phyloP scores from a whole-genome alignment of 1,284 basidiomycete genomes.

The Ustilago curta region DNA sequence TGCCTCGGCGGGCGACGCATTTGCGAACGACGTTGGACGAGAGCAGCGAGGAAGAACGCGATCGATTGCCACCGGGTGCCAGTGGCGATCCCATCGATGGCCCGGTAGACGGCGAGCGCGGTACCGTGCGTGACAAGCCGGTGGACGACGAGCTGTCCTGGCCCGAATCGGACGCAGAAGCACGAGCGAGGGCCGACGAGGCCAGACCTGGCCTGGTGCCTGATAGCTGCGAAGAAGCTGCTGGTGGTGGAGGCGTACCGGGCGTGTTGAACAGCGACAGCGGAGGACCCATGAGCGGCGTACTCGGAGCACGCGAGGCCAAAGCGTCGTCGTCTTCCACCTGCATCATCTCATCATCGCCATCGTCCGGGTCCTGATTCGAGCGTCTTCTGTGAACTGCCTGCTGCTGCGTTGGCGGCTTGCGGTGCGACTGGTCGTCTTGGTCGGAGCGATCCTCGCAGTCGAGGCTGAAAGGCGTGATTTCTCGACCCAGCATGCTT shows the following conservation, averaged over 20 bases:
- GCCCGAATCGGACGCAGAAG: slow-evolving; percentile 47
- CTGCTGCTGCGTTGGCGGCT: slow-evolving; percentile 10
- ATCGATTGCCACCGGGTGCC: slow-evolving; percentile 19
- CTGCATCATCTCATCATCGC: slow-evolving; percentile 45
- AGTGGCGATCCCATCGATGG: slow-evolving; percentile 28
- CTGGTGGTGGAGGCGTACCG: slow-evolving; percentile 32
- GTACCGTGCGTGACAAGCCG: slow-evolving; percentile 11
- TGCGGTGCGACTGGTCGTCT: slow-evolving; percentile 1
- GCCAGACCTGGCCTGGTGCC: slow-evolving; percentile 8
- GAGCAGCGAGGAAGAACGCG: slow-evolving; percentile 32
- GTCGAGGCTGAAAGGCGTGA: slow-evolving; percentile 48
- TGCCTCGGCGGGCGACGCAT: slow-evolving; percentile 37
- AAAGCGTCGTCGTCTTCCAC: slow-evolving; percentile 31
- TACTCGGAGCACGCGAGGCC: slow-evolving; percentile 21
- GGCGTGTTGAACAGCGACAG: slow-evolving; percentile 30
- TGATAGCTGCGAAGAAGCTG: slow-evolving; percentile 12
- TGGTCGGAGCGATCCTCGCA: slow-evolving; percentile 24
- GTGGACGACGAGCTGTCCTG: slow-evolving; percentile 47
- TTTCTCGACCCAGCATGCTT: slow-evolving; percentile 57
- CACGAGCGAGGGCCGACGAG: slow-evolving; percentile 22
- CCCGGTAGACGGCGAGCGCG: slow-evolving; percentile 24
- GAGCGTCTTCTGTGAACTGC: neutral
- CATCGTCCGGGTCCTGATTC: slow-evolving; percentile 37
- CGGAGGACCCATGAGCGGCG: slow-evolving; percentile 39
- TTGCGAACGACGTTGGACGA: slow-evolving; percentile 42